phyloP scores from a whole-genome alignment of 345 rosid species.

The Theobroma cacao region DNA sequence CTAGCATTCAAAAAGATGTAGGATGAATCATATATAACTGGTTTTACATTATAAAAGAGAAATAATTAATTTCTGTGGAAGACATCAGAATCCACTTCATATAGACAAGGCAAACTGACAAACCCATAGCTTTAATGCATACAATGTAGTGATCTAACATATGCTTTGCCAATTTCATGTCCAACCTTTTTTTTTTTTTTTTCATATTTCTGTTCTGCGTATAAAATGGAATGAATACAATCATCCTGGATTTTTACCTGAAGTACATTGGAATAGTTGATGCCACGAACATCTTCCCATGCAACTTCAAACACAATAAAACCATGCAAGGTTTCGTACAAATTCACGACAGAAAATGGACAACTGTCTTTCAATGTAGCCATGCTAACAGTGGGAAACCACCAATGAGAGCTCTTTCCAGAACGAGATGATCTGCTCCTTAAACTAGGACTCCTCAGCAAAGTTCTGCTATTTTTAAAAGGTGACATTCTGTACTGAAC shows the following conservation, averaged over 20 bases:
- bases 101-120: not conserved
- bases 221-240: too few species aligned
- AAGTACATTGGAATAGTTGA: slow-evolving; percentile 21
- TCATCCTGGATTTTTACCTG: slow-evolving; percentile 12
- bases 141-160: not conserved
- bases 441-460: not conserved
- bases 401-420: not conserved
- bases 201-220: too few species aligned
- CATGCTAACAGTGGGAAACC: slow-evolving; percentile 7
- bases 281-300: slow-evolving; percentile 24
- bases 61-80: not conserved
- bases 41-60: too few species aligned
- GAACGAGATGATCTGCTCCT: slow-evolving; percentile 1
- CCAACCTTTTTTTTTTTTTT: too few species aligned
- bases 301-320: slow-evolving; percentile 24
- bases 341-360: slow-evolving; percentile 3
- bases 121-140: not conserved
- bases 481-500: slow-evolving; percentile 20
- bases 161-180: too few species aligned
- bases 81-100: not conserved
- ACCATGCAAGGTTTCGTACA: slow-evolving; percentile 23
- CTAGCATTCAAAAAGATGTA: not conserved
- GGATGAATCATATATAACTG: not conserved
- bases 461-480: slow-evolving; percentile 13
- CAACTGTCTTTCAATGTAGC: slow-evolving; percentile 17